These are phyloP conservation scores for Saksenaea oblongispora DNA, from an alignment of 371 early-diverging fungal species.

Conservation along the genomic window DNA sequence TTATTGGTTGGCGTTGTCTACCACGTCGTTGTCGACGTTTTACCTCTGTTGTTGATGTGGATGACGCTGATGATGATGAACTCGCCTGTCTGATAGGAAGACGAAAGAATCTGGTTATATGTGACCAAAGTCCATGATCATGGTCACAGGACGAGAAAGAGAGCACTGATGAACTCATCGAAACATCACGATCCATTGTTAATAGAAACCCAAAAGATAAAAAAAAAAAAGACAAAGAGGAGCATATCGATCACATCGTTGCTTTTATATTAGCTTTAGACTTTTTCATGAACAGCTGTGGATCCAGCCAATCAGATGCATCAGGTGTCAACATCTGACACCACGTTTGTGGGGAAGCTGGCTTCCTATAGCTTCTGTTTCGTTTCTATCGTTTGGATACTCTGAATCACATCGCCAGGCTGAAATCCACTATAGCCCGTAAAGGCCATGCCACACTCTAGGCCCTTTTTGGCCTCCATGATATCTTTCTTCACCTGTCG, in stretches of 20 bases:
- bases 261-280: neutral
- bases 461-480: constrained; percentile 82
- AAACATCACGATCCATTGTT: too few relatives aligned
- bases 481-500: constrained; percentile 90
- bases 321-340: constrained; percentile 1
- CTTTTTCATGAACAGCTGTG: neutral
- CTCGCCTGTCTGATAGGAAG: neutral
- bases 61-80: neutral
- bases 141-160: neutral
- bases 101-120: neutral
- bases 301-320: neutral
- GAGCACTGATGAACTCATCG: too few relatives aligned
- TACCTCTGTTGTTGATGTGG: neutral
- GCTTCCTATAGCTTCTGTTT: constrained; percentile 37
- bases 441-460: constrained; percentile 92
- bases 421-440: constrained; percentile 74
- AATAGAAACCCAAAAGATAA: too few relatives aligned
- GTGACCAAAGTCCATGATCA: neutral
- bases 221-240: too few relatives aligned
- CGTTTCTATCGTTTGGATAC: constrained; percentile 58
- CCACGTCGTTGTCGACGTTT: neutral
- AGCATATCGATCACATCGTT: too few relatives aligned
- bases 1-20: neutral
- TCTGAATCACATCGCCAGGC: constrained; percentile 83
- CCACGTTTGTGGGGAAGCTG: constrained; percentile 1